phyloP scores from a whole-genome alignment of 1,284 basidiomycete genomes.

The Sporisorium graminicola region DNA sequence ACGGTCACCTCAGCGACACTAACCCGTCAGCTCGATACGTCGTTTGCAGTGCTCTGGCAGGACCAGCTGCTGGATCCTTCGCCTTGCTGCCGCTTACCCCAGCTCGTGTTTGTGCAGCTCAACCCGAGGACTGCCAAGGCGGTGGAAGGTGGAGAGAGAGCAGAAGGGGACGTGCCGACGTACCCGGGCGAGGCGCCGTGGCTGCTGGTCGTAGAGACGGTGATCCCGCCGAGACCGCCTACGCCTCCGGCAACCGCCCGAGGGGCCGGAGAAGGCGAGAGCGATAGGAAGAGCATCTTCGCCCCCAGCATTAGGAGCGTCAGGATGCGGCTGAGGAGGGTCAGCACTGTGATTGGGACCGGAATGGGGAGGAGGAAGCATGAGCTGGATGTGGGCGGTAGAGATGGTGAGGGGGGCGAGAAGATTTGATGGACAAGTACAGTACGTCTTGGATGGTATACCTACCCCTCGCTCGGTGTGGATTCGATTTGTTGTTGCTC shows the following conservation, averaged over 20 bases:
- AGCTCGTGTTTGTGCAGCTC: slow-evolving; percentile 36
- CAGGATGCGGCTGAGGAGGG: slow-evolving; percentile 21
- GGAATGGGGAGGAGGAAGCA: slow-evolving; percentile 5
- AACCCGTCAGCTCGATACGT: slow-evolving; percentile 3
- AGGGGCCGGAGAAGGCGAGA: slow-evolving; percentile 4
- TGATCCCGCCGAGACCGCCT: slow-evolving; percentile 45
- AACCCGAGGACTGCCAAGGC: not conserved
- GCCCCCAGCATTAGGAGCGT: slow-evolving; percentile 46
- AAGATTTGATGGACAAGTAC: no score
- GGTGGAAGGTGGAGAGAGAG: not conserved
- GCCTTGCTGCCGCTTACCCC: slow-evolving; percentile 27
- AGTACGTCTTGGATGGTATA: not conserved
- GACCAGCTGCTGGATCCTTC: slow-evolving; percentile 39
- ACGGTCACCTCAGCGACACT: slow-evolving; percentile 12
- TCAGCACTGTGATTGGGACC: slow-evolving; percentile 37
- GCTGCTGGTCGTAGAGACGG: slow-evolving; percentile 39
- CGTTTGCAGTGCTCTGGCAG: slow-evolving; percentile 39
- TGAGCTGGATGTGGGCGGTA: not conserved
- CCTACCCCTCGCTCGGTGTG: slow-evolving; percentile 2
- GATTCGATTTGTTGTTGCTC: not conserved
- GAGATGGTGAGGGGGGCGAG: not conserved
- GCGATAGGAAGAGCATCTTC: slow-evolving; percentile 28
- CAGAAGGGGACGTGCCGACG: not conserved
- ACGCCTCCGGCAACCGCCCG: slow-evolving; percentile 14
- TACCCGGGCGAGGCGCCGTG: slow-evolving; percentile 11